Evolutionary conservation across 495 filamentous ascomycete genomes (phyloP).

Genomic region (Xylaria scruposa): DNA sequence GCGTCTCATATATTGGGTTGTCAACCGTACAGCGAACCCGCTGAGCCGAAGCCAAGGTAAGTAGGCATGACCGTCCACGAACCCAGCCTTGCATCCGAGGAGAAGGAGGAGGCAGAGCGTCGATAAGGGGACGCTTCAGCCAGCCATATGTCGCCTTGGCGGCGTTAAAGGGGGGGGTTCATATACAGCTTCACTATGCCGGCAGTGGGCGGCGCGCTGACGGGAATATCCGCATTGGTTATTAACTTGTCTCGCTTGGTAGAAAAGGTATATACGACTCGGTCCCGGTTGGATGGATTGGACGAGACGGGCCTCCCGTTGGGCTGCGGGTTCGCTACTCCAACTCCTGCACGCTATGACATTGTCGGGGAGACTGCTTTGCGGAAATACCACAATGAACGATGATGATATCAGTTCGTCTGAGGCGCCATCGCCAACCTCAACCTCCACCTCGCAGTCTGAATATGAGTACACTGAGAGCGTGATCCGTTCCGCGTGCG

Average conservation of each 20-base stretch:
- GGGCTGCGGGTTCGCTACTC: constrained; percentile 5
- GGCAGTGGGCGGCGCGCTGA: background rate
- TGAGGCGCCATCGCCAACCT: background rate
- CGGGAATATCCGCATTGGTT: background rate
- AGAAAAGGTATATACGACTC: constrained; percentile 12
- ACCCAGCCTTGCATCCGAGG: constrained; percentile 7
- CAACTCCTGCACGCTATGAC: constrained; percentile 26
- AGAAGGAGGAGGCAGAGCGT: background rate
- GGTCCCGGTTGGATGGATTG: constrained; percentile 6
- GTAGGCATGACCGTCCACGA: background rate
- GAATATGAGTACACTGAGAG: background rate
- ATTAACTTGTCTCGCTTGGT: constrained; percentile 13
- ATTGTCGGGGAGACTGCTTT: background rate
- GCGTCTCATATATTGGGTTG: background rate
- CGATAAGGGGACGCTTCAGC: constrained; percentile 1
- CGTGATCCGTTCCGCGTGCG: constrained; percentile 20
- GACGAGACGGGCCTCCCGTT: background rate
- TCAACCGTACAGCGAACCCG: background rate
- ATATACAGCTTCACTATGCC: constrained; percentile 4
- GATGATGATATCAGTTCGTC: constrained; percentile 8
- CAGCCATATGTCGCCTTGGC: constrained; percentile 19
- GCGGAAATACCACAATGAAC: constrained; percentile 15
- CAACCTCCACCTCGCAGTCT: background rate
- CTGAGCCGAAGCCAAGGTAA: background rate
- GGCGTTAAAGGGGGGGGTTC: background rate